Conservation (phyloP, 2,329 filamentous ascomycete species). For the Colletotrichum gigasporum region DNA sequence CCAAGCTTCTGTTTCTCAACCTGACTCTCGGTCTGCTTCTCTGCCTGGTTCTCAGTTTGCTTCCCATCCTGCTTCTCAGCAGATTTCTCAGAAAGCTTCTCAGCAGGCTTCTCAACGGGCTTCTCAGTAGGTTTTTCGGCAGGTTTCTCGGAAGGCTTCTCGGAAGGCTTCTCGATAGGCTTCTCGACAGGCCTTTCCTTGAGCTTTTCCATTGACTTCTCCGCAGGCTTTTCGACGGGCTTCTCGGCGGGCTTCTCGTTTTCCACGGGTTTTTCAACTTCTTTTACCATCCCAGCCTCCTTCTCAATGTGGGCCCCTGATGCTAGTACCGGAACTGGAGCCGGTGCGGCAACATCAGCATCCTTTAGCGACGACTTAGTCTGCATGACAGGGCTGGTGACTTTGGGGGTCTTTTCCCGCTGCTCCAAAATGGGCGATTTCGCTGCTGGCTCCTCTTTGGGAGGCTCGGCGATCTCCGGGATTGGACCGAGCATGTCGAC, state of each 20-base stretch:
- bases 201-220: background rate
- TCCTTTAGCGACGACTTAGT: slow-evolving; percentile 8
- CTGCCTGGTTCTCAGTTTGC: background rate
- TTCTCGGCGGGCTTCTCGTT: background rate
- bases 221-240: background rate
- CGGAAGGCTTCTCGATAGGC: background rate
- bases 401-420: slow-evolving; percentile 14
- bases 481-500: slow-evolving; percentile 53
- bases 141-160: background rate
- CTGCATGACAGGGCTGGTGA: slow-evolving; percentile 10
- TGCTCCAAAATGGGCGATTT: slow-evolving; percentile 15
- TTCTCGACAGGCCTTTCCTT: background rate
- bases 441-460: slow-evolving; percentile 26
- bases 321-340: background rate
- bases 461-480: slow-evolving; percentile 38
- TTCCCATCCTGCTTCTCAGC: background rate
- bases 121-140: background rate
- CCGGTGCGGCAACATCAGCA: background rate
- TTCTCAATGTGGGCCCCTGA: background rate
- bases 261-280: background rate
- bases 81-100: background rate
- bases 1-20: background rate
- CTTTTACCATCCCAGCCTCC: background rate
- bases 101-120: background rate
- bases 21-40: background rate